Base-by-base conservation (phyloP, 1,284 basidiomycete genomes). In the Pseudozyma pruni region DNA sequence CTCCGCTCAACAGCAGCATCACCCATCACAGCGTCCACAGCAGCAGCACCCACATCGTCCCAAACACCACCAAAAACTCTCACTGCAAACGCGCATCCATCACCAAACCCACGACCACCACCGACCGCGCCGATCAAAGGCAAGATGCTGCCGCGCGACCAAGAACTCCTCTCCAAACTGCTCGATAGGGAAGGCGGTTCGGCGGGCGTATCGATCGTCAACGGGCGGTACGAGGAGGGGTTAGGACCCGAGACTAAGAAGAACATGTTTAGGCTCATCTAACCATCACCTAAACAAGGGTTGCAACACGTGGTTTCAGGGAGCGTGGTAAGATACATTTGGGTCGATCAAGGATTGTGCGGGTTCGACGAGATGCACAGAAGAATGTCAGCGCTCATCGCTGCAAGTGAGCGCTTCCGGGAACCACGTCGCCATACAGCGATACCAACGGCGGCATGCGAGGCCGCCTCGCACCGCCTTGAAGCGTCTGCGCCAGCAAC, bases 181-280 rank as follows among this genome's bases (percentile, higher is more conserved):
- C 57, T 70, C 10, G 73, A 75, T 39, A 35, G 70, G 2, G 66
- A 73, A 31, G 73, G 73, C 4, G 73, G 73, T 1, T 40, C 51
- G 2, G 67, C 66, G 10, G 66, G 53, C 3, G 53, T 75, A 4
- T 54, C 56, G 0, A 73, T 63, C 41, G 56, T 75, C 41, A 68
- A 75, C 25, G 73, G 73, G 4, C 33, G 34, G 13, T 75, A 69
- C 50, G 73, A 73, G 29, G 73, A 70, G 32, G 73, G 73, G 0
- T 35, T 73, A 10, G 70, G 73, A 4, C 61, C 60, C 3, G 62
- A 75, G 41, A 67, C 66, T 6, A 70, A 73, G 62, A 75, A 73
- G 37, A 73, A 75, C 40, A 67, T 75, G 70, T 75, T 75, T 22
- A 34, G 73, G 8, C 53, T 73, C n/a, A 75, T 75, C 27, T 75